These are phyloP conservation scores for Cytospora paraplurivora DNA, from an alignment of 2,329 filamentous ascomycete genomes.

Conservation along the genomic window DNA sequence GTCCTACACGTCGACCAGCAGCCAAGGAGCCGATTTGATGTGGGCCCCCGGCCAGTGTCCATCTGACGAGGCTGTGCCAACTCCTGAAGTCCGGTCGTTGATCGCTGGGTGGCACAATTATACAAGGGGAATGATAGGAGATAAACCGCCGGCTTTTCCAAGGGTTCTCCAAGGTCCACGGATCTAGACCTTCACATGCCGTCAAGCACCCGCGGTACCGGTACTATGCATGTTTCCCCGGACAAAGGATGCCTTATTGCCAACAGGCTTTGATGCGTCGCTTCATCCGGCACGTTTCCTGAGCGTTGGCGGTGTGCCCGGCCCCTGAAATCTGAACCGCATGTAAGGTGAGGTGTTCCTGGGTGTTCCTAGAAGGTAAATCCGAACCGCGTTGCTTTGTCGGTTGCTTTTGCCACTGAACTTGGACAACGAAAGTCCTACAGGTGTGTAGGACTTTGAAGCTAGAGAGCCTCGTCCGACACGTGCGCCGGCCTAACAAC, in stretches of 20 bases:
- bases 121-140: conserved; percentile 7
- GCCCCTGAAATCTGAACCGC: neutral
- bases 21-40: neutral
- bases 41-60: neutral
- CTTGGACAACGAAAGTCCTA: neutral
- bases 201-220: neutral
- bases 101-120: neutral
- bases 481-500: neutral
- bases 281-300: neutral
- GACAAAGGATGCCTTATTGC: conserved; percentile 10
- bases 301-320: neutral
- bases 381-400: neutral
- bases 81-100: neutral
- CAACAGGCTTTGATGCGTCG: conserved; percentile 1
- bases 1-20: neutral
- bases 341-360: neutral
- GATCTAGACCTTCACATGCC: conserved; percentile 21
- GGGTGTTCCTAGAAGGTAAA: neutral
- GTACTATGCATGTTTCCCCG: neutral
- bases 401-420: neutral
- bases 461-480: neutral
- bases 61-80: neutral
- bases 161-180: conserved; percentile 2
- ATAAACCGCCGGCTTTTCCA: conserved; percentile 8
- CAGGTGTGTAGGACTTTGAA: neutral